A percentile compares a stretch with the other conserved stretches of the same genome.
phyloP scores from a whole-genome alignment of 2,329 filamentous ascomycete genomes.

The Pyrenophora tritici-repentis region DNA sequence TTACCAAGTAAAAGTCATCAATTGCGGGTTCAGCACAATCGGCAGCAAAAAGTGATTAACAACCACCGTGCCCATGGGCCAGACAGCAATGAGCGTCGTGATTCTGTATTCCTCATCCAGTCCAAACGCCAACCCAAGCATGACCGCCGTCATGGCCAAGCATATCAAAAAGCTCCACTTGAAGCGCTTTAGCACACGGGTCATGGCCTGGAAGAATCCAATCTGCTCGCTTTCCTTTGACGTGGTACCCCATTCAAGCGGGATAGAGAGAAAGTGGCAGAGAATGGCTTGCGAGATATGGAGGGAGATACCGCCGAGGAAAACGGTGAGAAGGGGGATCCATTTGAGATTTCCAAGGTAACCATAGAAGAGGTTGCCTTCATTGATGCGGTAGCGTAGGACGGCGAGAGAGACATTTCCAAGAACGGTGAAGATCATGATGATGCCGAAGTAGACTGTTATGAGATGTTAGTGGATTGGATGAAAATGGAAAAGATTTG shows the following conservation, averaged over 20 bases:
- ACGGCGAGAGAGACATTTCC: constrained; percentile 66
- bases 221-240: constrained; percentile 80
- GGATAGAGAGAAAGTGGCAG: constrained; percentile 81
- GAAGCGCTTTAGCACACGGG: constrained; percentile 78
- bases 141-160: constrained; percentile 63
- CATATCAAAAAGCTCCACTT: constrained; percentile 67
- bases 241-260: constrained; percentile 86
- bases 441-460: constrained; percentile 62
- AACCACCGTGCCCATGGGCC: constrained; percentile 72
- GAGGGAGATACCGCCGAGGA: constrained; percentile 79
- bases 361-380: constrained; percentile 56
- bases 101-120: constrained; percentile 63
- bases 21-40: constrained; percentile 74
- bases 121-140: constrained; percentile 70
- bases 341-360: constrained; percentile 66
- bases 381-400: constrained; percentile 65
- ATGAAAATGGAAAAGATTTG: neutral
- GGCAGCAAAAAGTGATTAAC: constrained; percentile 72
- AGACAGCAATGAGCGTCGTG: constrained; percentile 64
- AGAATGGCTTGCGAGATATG: constrained; percentile 81
- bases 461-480: neutral
- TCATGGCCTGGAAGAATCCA: constrained; percentile 84
- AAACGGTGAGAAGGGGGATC: constrained; percentile 72
- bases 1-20: constrained; percentile 81
- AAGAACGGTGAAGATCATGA: constrained; percentile 67